A percentile compares a stretch with the other conserved stretches of the same genome.
These are phyloP conservation scores for Penicillium capsulatum DNA, from an alignment of 2,329 filamentous ascomycete species.

Conservation along the genomic window DNA sequence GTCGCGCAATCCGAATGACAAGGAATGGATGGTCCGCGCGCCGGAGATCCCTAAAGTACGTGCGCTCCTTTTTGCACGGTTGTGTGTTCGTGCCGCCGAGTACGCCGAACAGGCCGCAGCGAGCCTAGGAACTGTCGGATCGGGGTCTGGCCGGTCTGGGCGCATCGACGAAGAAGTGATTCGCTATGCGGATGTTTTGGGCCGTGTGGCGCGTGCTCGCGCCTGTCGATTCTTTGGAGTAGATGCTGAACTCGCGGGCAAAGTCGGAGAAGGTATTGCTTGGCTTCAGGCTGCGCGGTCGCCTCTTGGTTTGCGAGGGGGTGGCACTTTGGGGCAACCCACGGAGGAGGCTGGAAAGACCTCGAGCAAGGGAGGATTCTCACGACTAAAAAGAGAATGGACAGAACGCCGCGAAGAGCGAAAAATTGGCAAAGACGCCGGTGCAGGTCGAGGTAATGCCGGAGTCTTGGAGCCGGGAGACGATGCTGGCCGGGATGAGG, in stretches of 20 bases:
- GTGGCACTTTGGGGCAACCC: conserved; percentile 3
- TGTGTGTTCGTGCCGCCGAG: conserved; percentile 83
- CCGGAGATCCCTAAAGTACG: conserved; percentile 85
- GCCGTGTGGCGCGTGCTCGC: conserved; percentile 71
- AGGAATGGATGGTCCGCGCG: conserved; percentile 94
- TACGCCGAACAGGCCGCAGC: conserved; percentile 71
- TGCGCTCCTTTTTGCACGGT: conserved; percentile 77
- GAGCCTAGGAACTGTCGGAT: conserved; percentile 42
- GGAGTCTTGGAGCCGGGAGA: conserved; percentile 51
- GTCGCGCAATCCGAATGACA: conserved; percentile 74
- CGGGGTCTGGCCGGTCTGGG: conserved; percentile 19
- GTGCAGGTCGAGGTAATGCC: conserved; percentile 30
- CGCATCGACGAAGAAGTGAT: conserved; percentile 61
- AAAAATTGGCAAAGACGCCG: conserved; percentile 64
- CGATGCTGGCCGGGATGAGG: conserved; percentile 80
- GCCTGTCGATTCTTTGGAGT: conserved; percentile 88
- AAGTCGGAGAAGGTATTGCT: conserved; percentile 78
- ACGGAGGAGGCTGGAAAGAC: conserved; percentile 4
- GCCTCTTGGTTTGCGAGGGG: conserved; percentile 63
- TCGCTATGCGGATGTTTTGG: conserved; percentile 71
- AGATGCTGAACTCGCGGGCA: conserved; percentile 76
- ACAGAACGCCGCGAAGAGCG: conserved; percentile 74
- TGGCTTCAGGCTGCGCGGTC: conserved; percentile 77
- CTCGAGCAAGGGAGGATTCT: conserved; percentile 29
- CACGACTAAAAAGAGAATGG: conserved; percentile 67